Conservation (phyloP, 2,329 filamentous ascomycete species). For the Penicillium rolfsii region DNA sequence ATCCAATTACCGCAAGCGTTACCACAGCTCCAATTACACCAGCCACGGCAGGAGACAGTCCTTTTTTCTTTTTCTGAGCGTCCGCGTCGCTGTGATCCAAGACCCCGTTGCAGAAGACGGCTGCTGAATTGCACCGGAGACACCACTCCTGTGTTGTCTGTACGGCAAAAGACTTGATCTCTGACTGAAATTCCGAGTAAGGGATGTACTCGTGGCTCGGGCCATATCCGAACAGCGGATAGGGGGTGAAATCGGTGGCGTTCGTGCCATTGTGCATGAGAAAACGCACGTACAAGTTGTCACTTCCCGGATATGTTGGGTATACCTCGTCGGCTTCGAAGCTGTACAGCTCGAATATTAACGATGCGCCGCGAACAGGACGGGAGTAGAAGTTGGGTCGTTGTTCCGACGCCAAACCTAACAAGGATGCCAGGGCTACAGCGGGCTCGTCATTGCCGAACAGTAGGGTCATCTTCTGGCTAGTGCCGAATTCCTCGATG, state of each 20-base stretch:
- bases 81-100: slow-evolving; percentile 22
- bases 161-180: slow-evolving; percentile 51
- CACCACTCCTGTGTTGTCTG: slow-evolving; percentile 58
- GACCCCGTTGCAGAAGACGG: slow-evolving; percentile 57
- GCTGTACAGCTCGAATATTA: slow-evolving; percentile 58
- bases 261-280: slow-evolving; percentile 61
- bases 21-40: slow-evolving; percentile 62
- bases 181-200: slow-evolving; percentile 55
- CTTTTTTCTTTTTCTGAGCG: slow-evolving; percentile 19
- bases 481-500: slow-evolving; percentile 41
- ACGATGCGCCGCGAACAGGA: slow-evolving; percentile 53
- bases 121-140: slow-evolving; percentile 48
- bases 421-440: slow-evolving; percentile 55
- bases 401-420: slow-evolving; percentile 43
- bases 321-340: slow-evolving; percentile 36
- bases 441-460: slow-evolving; percentile 57
- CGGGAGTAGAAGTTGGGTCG: slow-evolving; percentile 53
- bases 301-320: slow-evolving; percentile 44
- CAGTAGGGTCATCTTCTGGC: slow-evolving; percentile 51
- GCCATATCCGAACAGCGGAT: slow-evolving; percentile 56
- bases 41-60: slow-evolving; percentile 51
- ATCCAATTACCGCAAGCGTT: slow-evolving; percentile 50
- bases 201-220: slow-evolving; percentile 52
- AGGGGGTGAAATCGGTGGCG: slow-evolving; percentile 40
- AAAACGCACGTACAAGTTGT: slow-evolving; percentile 59